Conservation (phyloP, 495 filamentous ascomycete species). For the Viridothelium virens region DNA sequence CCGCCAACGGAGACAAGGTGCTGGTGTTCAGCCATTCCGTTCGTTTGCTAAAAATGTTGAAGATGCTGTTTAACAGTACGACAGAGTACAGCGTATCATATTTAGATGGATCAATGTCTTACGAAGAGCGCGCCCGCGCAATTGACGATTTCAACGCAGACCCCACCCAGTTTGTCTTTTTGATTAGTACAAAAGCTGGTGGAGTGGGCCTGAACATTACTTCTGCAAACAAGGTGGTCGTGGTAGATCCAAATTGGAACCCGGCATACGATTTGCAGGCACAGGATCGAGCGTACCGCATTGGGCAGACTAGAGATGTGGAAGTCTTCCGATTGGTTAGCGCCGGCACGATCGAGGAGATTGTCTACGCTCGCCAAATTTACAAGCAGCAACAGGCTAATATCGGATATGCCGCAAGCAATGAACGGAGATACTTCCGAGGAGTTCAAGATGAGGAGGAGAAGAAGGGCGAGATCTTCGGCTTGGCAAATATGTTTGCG, state of each 20-base stretch:
- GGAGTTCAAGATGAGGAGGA: conserved; percentile 79
- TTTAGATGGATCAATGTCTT: conserved; percentile 79
- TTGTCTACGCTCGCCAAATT: conserved; percentile 93
- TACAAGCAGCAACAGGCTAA: conserved; percentile 99
- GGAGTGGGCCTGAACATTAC: conserved; percentile 92
- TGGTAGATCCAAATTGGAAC: conserved; percentile 98
- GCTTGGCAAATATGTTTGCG: conserved; percentile 75
- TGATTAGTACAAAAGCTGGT: conserved; percentile 90
- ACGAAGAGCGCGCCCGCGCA: conserved; percentile 66
- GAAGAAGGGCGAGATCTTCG: conserved; percentile 90
- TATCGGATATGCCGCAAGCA: conserved; percentile 89
- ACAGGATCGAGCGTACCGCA: conserved; percentile 93
- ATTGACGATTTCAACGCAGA: conserved; percentile 93
- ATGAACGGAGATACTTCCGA: conserved; percentile 90
- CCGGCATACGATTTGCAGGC: conserved; percentile 89
- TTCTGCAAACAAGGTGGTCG: conserved; percentile 94
- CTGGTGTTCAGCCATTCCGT: conserved; percentile 88
- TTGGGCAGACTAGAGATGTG: conserved; percentile 86
- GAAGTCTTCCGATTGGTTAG: conserved; percentile 95
- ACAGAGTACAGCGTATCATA: conserved; percentile 82
- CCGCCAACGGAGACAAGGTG: conserved; percentile 83
- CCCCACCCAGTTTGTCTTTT: conserved; percentile 81
- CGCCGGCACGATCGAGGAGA: conserved; percentile 91
- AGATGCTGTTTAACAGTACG: conserved; percentile 78
- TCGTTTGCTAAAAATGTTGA: conserved; percentile 74